Evolutionary conservation across 2,329 filamentous ascomycete species (phyloP).

Genomic region (Pseudodiploospora longispora): DNA sequence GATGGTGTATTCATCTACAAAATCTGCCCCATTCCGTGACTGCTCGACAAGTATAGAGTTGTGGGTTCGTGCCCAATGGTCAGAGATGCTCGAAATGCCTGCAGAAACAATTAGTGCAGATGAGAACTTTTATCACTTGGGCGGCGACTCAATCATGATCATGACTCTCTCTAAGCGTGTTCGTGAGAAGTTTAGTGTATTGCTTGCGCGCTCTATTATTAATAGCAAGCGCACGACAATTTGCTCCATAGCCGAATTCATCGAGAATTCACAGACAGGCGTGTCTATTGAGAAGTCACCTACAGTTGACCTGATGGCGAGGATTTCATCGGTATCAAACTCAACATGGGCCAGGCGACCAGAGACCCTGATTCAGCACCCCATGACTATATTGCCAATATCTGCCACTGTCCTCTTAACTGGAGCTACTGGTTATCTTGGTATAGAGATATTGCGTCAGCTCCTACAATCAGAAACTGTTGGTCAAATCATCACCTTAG

Average conservation of each 20-base stretch:
- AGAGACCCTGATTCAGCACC: not conserved
- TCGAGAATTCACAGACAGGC: constrained; percentile 4
- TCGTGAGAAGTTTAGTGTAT: constrained; percentile 8
- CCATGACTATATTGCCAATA: constrained; percentile 1
- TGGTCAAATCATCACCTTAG: constrained; percentile 1
- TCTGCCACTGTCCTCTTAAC: constrained; percentile 10
- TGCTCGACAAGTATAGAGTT: constrained; percentile 1
- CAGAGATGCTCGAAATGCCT: constrained; percentile 1
- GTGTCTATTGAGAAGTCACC: not conserved
- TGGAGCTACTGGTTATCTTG: constrained; percentile 12
- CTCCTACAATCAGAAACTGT: constrained; percentile 1
- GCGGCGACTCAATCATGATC: constrained; percentile 10
- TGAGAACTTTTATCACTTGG: constrained; percentile 6
- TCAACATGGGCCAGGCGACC: not conserved
- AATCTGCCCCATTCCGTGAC: constrained; percentile 3
- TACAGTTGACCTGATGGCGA: not conserved
- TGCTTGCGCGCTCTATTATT: constrained; percentile 10
- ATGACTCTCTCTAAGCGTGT: constrained; percentile 10
- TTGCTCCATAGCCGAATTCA: constrained; percentile 9
- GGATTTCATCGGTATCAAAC: constrained; percentile 1
- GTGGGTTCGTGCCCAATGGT: constrained; percentile 1
- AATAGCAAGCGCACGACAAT: constrained; percentile 13
- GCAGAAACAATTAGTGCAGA: not conserved
- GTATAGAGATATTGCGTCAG: constrained; percentile 6
- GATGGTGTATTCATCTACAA: not conserved